Conservation (phyloP, 306 rosid genomes). For the Styphnolobium japonicum region DNA sequence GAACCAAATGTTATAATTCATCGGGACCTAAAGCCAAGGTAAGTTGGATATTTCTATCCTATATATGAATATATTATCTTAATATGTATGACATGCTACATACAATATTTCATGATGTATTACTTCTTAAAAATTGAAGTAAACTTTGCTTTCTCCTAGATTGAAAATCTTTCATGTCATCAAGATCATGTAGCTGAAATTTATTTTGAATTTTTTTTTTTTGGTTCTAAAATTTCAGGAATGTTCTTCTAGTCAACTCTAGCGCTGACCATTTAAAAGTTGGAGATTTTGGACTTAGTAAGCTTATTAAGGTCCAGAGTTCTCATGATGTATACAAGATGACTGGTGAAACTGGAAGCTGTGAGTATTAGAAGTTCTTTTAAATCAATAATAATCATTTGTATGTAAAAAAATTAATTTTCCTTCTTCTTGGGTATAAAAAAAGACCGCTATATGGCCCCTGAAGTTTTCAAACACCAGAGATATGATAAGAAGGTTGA, state of each 20-base stretch:
- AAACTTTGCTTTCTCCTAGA: background rate
- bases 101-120: background rate
- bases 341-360: constrained; percentile 98
- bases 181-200: constrained; percentile 14
- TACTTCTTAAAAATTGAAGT: constrained; percentile 10
- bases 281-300: constrained; percentile 93
- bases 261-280: constrained; percentile 89
- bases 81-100: background rate
- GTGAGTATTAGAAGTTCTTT: constrained; percentile 51
- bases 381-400: background rate
- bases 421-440: constrained; percentile 25
- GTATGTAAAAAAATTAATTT: background rate
- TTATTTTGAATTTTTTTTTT: background rate
- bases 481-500: constrained; percentile 92
- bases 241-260: constrained; percentile 82
- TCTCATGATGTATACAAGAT: constrained; percentile 86
- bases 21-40: constrained; percentile 94
- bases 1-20: constrained; percentile 92
- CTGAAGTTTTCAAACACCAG: constrained; percentile 90
- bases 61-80: background rate
- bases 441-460: constrained; percentile 95
- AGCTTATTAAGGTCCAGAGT: constrained; percentile 83
- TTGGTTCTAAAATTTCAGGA: constrained; percentile 48
- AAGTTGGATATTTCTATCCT: constrained; percentile 23
- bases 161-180: background rate